Evolutionary conservation across 768 basidiomycete genomes (phyloP), one percentile per base, ranked within the genome.

Genomic region (Lepiota brunneoincarnata): DNA sequence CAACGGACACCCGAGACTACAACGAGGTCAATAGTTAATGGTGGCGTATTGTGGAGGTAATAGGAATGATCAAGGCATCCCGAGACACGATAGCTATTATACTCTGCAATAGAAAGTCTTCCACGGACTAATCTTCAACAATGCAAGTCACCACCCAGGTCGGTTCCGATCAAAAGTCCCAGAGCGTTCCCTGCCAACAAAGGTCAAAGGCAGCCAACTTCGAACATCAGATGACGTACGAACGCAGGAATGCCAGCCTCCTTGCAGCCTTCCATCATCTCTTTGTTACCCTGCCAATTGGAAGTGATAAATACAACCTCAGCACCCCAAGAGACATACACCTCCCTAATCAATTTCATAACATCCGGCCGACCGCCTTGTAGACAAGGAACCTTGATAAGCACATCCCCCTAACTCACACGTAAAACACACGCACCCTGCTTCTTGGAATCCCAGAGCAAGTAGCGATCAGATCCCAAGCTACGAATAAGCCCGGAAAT

Each of bases 231-330:
- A 20, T 24, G 53, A 37, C 77, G 54, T 59, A 79, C 87, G 59
- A 86, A 85, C 35, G 80, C 83, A 46, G 85, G 86, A 58, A 87
- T 87, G 12, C 83, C 81, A 34, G 81, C 81, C 56, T 74, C 75
- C 68, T 86, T 89, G 65, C 84, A 91, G 9, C 86, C 89, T 67
- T 88, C 80, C 81, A 90, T 91, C 72, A 92, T 88, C 65, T 92
- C 89, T 37, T 76, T 74, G 65, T 92, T 92, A 14, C 89, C 89
- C 50, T 81, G 75, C 61, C 75, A 79, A 69, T 92, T 92, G 4
- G 88, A 89, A 12, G 89, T 92, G 62, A 91, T 89, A 67, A 91
- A 90, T 11, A 91, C 82, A 14, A 92, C 82, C 65, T 92, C 90
- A 2, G 90, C 90, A 9, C 81, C 76, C 88, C 88, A 92, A n/a